phyloP scores from a whole-genome alignment of 2,329 filamentous ascomycete species.

The Penicillium digitatum region DNA sequence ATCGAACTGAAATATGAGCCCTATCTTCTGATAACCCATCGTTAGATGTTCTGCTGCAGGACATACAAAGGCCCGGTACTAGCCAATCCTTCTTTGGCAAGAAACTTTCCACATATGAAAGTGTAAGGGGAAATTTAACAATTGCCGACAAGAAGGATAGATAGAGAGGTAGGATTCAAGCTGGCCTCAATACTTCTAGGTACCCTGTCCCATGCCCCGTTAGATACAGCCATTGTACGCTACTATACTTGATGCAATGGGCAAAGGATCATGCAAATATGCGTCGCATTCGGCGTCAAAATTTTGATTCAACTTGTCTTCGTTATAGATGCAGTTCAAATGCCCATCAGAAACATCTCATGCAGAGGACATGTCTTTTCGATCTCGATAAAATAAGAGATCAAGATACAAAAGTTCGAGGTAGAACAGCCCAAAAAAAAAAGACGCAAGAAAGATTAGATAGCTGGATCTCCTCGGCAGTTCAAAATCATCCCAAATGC shows the following conservation, averaged over 20 bases:
- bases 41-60: no score
- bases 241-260: neutral
- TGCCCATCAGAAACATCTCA: slow-evolving; percentile 17
- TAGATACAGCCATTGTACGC: neutral
- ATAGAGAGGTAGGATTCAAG: neutral
- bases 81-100: neutral
- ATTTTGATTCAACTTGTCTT: slow-evolving; percentile 20
- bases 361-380: slow-evolving; percentile 17
- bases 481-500: slow-evolving; percentile 6
- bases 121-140: neutral
- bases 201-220: no score
- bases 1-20: no score
- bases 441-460: neutral
- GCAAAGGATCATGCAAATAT: neutral
- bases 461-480: neutral
- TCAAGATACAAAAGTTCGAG: neutral
- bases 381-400: neutral
- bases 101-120: neutral
- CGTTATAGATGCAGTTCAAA: slow-evolving; percentile 18
- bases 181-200: neutral
- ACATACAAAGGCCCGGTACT: neutral
- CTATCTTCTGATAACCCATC: no score
- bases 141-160: neutral
- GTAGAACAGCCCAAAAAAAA: slow-evolving; percentile 6
- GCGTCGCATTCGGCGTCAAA: neutral